Conservation (phyloP, 2,329 filamentous ascomycete species). For the Alternaria triticina region DNA sequence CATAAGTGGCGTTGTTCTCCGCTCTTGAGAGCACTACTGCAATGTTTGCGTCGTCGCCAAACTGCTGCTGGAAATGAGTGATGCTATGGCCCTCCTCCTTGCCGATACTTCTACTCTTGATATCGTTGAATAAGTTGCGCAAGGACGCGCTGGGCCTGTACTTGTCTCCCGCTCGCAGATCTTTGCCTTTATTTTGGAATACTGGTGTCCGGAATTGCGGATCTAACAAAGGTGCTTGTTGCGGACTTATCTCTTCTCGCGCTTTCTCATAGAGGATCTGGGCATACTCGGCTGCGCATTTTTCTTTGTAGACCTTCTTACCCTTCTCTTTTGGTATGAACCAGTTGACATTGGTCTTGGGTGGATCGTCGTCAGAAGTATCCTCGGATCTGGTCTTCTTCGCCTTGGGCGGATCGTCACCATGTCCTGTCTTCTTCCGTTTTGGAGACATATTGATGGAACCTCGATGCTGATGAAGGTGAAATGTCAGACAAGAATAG, state of each 20-base stretch:
- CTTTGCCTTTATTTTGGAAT: slow-evolving; percentile 2
- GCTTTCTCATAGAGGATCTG: slow-evolving; percentile 1
- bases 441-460: background rate
- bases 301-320: background rate
- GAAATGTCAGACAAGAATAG: background rate
- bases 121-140: slow-evolving; percentile 5
- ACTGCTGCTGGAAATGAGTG: background rate
- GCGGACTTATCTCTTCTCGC: background rate
- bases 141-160: slow-evolving; percentile 6
- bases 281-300: slow-evolving; percentile 1
- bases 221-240: slow-evolving; percentile 4
- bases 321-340: slow-evolving; percentile 7
- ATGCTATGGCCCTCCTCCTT: background rate
- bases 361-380: background rate
- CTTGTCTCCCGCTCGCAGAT: background rate
- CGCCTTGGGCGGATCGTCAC: background rate
- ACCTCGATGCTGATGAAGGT: background rate
- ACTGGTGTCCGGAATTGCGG: slow-evolving; percentile 8
- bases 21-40: slow-evolving; percentile 8
- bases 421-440: background rate
- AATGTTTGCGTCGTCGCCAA: background rate
- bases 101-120: slow-evolving; percentile 2
- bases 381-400: background rate
- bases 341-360: background rate
- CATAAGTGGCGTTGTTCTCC: background rate